Base-by-base conservation (phyloP, 331 rosid species). In the Quercus phellos region DNA sequence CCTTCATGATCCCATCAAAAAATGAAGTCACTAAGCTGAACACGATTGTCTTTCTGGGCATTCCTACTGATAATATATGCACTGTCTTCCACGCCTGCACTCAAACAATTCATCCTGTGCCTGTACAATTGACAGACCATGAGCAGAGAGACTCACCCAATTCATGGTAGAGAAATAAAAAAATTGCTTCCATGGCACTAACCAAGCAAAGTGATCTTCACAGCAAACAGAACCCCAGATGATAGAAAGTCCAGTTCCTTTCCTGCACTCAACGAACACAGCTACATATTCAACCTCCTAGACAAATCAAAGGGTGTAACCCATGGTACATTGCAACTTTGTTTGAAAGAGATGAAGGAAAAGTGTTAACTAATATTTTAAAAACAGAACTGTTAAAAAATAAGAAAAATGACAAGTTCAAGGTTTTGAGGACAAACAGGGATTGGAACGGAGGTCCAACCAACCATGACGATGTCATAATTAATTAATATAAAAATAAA, bases 91-190 rank as follows among this genome's bases (percentile, higher is more conserved):
- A 73, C 87, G 67, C 68, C 87, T 27, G 97, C 92, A 79, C 82
- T 90, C 72, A 81, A 84, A 78, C 97, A 93, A 85, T 93, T 93
- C 98, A 91, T 91, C 82, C 91, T 83, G 84, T 93, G 98, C 95
- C 97, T 93, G 91, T 18, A 51, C 34, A 17, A 81, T 46, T 56
- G 46, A 74, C 67, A 77, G 55, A 24, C 66, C 66, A 82, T 30
- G 58, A 77, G 21, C 64, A 19, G 34, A 50, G 73, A 34, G n/a
- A 61, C 19, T 5, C 29, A 27, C 19, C 68, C 8, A 27, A 3
- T 13, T 13, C 11, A 27, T 4, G 5, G 38, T 61, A 61, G 38
- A 26, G 38, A 27, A 27, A 34, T 0, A 34, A 32, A 32, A 34
- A 5, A 32, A 0, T 34, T 5, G 11, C 12, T 46, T 46, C 16